Percentiles rank a stretch among this genome's conserved stretches.
Conservation (phyloP, 495 filamentous ascomycete genomes). For the Cercophora newfieldiana region DNA sequence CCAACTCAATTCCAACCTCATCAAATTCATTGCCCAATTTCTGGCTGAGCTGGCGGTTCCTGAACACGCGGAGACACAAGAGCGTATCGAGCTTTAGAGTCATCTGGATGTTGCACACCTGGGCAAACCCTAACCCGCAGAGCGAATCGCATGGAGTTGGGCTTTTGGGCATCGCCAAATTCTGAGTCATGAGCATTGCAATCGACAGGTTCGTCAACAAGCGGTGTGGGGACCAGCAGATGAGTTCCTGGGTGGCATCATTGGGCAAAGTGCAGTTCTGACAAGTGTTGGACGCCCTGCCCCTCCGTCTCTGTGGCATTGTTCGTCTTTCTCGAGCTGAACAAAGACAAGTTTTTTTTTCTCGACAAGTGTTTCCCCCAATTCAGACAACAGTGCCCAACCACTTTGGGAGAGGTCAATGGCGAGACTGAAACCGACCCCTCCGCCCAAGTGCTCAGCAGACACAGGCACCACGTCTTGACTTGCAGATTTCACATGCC, state of each 20-base stretch:
- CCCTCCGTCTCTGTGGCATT: not conserved
- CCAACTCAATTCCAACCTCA: not conserved
- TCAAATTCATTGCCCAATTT: not conserved
- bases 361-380: not conserved
- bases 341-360: not conserved
- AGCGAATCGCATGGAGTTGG: slow-evolving; percentile 5
- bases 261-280: slow-evolving; percentile 5
- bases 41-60: not conserved
- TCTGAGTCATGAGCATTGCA: slow-evolving; percentile 7
- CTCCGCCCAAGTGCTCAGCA: not conserved
- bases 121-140: not conserved
- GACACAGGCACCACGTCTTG: slow-evolving; percentile 22
- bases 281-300: not conserved
- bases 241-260: slow-evolving; percentile 8
- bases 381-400: not conserved
- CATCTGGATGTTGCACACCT: not conserved
- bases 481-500: slow-evolving; percentile 16
- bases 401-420: slow-evolving; percentile 12
- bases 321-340: not conserved
- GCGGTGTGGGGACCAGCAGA: not conserved
- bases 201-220: not conserved
- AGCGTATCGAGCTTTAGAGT: not conserved
- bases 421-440: slow-evolving; percentile 5
- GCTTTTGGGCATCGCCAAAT: slow-evolving; percentile 9
- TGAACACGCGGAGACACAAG: not conserved